Conservation (phyloP, 2,329 filamentous ascomycete species). For the Chrysosporium keratinophilum region DNA sequence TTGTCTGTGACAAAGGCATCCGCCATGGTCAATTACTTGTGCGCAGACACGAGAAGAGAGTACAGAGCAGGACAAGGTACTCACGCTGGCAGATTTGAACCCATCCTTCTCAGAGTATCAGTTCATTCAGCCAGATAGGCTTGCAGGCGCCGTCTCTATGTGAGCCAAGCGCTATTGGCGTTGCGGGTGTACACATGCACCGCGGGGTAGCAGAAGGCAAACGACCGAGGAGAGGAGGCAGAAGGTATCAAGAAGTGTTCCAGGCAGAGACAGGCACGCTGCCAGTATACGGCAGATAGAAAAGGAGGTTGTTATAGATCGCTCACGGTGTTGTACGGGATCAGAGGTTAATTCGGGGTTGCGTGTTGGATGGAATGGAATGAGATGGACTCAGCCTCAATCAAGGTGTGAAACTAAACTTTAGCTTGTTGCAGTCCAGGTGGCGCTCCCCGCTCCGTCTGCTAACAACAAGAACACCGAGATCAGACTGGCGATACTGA, state of each 20-base stretch:
- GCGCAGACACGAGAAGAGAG: conserved; percentile 9
- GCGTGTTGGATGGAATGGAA: conserved; percentile 1
- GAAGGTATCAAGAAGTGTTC: not conserved
- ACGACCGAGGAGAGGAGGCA: not conserved
- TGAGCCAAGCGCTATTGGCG: conserved; percentile 9
- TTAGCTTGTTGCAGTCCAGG: not conserved
- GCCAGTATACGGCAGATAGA: not conserved
- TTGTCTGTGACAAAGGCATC: conserved; percentile 42
- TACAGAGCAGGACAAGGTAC: conserved; percentile 28
- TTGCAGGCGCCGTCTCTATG: conserved; percentile 1
- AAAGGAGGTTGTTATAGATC: not conserved
- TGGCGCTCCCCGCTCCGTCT: conserved; percentile 7
- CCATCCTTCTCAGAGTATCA: conserved; percentile 33
- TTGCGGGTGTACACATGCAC: conserved; percentile 1
- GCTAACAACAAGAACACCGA: not conserved
- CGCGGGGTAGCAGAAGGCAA: conserved; percentile 2
- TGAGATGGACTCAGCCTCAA: conserved; percentile 9
- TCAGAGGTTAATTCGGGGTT: no score
- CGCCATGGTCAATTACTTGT: conserved; percentile 12
- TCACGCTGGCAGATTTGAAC: conserved; percentile 54
- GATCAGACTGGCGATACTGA: not conserved
- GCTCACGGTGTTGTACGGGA: no score
- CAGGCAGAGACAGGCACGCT: not conserved
- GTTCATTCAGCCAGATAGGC: not conserved
- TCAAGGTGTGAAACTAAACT: conserved; percentile 1